These are phyloP conservation scores for Penicillium fuscoglaucum DNA, from an alignment of 2,329 filamentous ascomycete species.

Conservation along the genomic window DNA sequence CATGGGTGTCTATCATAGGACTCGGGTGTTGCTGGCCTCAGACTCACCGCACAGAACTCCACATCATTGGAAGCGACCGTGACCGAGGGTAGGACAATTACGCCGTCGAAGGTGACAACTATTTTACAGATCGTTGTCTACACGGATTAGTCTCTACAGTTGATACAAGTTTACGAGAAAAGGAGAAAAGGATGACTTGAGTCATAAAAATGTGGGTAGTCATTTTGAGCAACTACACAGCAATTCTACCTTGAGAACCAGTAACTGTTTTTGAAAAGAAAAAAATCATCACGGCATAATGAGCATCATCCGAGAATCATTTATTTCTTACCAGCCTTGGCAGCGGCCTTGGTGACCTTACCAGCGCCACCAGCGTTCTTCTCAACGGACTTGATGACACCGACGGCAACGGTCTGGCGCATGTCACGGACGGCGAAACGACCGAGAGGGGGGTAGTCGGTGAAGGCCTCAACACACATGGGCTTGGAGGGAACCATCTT, in stretches of 20 bases:
- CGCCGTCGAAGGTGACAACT: neutral
- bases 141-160: neutral
- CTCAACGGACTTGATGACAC: conserved; percentile 67
- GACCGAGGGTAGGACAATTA: neutral
- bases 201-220: conserved; percentile 22
- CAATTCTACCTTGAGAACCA: conserved; percentile 30
- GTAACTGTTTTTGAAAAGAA: conserved; percentile 27
- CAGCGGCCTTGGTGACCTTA: conserved; percentile 65
- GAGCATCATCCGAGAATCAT: conserved; percentile 28
- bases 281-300: conserved; percentile 31
- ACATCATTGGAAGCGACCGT: too few species aligned
- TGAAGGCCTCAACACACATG: conserved; percentile 99
- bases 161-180: neutral
- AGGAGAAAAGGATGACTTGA: conserved; percentile 3
- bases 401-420: conserved; percentile 48
- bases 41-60: too few species aligned
- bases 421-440: conserved; percentile 99
- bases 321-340: conserved; percentile 75
- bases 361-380: conserved; percentile 60
- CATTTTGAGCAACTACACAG: conserved; percentile 23
- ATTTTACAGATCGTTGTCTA: neutral
- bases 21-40: too few species aligned
- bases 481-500: conserved; percentile 99
- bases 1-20: neutral
- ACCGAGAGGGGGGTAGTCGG: conserved; percentile 97